A percentile compares a stretch with the other conserved stretches of the same genome.
Conservation (phyloP, 148 eudicot genomes). For the Fallopia convolvulus region DNA sequence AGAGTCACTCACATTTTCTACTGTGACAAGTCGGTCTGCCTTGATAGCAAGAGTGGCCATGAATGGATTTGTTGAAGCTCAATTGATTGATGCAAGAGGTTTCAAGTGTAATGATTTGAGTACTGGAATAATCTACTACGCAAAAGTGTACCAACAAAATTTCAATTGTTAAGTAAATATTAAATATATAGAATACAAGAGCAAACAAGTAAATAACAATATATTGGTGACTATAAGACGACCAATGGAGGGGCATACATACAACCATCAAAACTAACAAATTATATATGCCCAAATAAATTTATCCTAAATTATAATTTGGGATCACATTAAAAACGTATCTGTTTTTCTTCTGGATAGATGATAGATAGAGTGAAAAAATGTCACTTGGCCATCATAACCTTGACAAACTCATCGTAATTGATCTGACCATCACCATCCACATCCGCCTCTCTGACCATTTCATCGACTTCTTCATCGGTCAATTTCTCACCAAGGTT, state of each 20-base stretch:
- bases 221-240: neutral
- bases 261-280: neutral
- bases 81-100: too few relatives aligned
- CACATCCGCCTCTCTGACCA: conserved; percentile 41
- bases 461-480: conserved; percentile 36
- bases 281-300: neutral
- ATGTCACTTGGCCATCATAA: conserved; percentile 42
- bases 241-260: neutral
- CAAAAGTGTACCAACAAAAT: neutral
- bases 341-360: neutral
- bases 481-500: conserved; percentile 41
- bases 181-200: neutral
- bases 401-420: conserved; percentile 40
- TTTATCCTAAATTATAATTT: neutral
- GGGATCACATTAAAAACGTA: neutral
- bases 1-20: too few relatives aligned
- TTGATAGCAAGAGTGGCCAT: too few relatives aligned
- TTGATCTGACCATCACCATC: conserved; percentile 45
- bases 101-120: too few relatives aligned
- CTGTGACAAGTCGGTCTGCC: too few relatives aligned
- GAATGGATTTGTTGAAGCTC: too few relatives aligned
- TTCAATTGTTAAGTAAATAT: neutral
- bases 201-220: neutral
- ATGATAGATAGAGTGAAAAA: conserved; percentile 3
- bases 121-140: neutral